phyloP scores from a whole-genome alignment of 2,329 filamentous ascomycete species.

The Phyllachora maydis region DNA sequence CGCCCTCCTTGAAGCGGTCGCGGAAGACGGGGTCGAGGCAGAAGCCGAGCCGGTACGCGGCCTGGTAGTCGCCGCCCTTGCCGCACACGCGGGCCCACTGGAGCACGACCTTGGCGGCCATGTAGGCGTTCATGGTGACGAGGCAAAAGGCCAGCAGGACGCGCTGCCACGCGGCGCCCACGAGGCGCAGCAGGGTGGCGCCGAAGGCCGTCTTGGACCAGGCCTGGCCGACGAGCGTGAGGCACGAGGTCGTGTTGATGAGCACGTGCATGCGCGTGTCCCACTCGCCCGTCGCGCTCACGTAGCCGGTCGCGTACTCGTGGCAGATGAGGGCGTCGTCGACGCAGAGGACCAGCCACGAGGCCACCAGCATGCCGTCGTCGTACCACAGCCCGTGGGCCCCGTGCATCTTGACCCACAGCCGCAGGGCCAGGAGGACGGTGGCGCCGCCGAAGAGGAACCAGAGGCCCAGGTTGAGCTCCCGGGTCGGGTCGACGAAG shows the following conservation, averaged over 20 bases:
- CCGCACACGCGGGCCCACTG: slow-evolving; percentile 26
- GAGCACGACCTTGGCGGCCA: slow-evolving; percentile 23
- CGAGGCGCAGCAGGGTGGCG: slow-evolving; percentile 16
- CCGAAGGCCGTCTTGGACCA: slow-evolving; percentile 16
- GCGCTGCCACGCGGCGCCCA: slow-evolving; percentile 20
- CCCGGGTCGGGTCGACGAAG: slow-evolving; percentile 10
- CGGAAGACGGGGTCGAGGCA: slow-evolving; percentile 17
- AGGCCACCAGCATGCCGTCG: slow-evolving; percentile 14
- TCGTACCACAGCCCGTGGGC: slow-evolving; percentile 17
- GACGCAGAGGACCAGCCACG: slow-evolving; percentile 18
- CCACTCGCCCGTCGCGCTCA: slow-evolving; percentile 19
- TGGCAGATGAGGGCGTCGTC: slow-evolving; percentile 23
- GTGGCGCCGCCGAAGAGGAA: slow-evolving; percentile 11
- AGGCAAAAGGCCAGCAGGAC: slow-evolving; percentile 27
- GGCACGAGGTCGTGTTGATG: slow-evolving; percentile 20
- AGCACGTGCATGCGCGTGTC: slow-evolving; percentile 30
- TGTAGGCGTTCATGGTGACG: slow-evolving; percentile 22
- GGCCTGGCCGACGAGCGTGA: slow-evolving; percentile 14
- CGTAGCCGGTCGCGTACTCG: slow-evolving; percentile 26
- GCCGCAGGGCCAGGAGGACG: slow-evolving; percentile 10
- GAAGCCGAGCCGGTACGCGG: slow-evolving; percentile 24
- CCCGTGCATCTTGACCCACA: slow-evolving; percentile 14
- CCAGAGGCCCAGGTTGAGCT: slow-evolving; percentile 14
- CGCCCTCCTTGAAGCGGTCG: slow-evolving; percentile 24
- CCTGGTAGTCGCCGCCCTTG: slow-evolving; percentile 16